phyloP scores from a whole-genome alignment of 1,284 basidiomycete species.

The Microbotryum saponariae region DNA sequence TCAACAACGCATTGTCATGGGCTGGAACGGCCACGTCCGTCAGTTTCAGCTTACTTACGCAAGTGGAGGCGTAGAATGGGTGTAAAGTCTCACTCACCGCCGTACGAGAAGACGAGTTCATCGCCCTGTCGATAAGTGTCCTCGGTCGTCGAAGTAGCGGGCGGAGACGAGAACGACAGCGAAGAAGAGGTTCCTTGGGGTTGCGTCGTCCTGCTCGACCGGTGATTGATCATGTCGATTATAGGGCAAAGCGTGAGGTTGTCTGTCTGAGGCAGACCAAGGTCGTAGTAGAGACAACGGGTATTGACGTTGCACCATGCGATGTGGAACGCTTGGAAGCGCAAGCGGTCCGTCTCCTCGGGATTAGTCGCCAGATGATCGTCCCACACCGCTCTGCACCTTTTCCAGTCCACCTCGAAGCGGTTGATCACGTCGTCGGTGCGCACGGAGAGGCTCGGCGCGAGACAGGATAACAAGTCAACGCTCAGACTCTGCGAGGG shows the following conservation, averaged over 20 bases:
- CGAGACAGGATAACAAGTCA: slow-evolving; percentile 10
- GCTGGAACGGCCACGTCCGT: neutral
- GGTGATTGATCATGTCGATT: slow-evolving; percentile 36
- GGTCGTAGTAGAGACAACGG: slow-evolving; percentile 35
- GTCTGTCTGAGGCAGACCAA: slow-evolving; percentile 25
- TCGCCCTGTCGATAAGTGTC: slow-evolving; percentile 19
- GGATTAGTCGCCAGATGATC: neutral
- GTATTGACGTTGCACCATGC: slow-evolving; percentile 36
- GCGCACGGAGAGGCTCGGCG: neutral
- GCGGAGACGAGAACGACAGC: slow-evolving; percentile 6
- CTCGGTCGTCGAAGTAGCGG: slow-evolving; percentile 12
- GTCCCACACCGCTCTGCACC: slow-evolving; percentile 17
- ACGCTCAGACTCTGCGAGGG: neutral
- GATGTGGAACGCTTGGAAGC: slow-evolving; percentile 26
- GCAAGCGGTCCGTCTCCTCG: slow-evolving; percentile 12
- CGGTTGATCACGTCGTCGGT: slow-evolving; percentile 18
- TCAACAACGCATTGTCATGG: slow-evolving; percentile 30
- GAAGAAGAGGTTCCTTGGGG: slow-evolving; percentile 1
- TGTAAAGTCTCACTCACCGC: slow-evolving; percentile 2
- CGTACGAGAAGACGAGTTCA: slow-evolving; percentile 36
- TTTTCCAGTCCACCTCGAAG: slow-evolving; percentile 28
- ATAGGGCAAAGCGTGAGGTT: slow-evolving; percentile 34
- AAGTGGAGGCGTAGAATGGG: neutral
- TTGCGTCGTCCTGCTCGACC: slow-evolving; percentile 6
- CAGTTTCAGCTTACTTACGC: too few relatives aligned